phyloP scores from a whole-genome alignment of 2,329 filamentous ascomycete species.

The Pleomassaria siparia region DNA sequence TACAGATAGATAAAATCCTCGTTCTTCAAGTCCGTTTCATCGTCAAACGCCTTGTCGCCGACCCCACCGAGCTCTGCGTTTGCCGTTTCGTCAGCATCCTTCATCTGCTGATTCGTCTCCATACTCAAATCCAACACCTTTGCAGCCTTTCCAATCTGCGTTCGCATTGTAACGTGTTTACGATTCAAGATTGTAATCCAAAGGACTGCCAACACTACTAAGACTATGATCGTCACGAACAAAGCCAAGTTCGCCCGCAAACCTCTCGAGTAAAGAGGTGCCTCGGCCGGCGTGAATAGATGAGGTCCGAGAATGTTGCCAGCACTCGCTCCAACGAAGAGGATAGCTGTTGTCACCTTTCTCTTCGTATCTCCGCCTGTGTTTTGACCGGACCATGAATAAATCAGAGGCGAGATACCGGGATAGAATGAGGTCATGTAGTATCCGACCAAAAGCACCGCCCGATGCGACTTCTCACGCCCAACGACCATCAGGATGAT shows the following conservation, averaged over 20 bases:
- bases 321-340: constrained; percentile 66
- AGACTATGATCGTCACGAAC: constrained; percentile 60
- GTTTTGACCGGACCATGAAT: constrained; percentile 63
- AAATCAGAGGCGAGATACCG: constrained; percentile 62
- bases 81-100: constrained; percentile 31
- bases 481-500: constrained; percentile 56
- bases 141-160: constrained; percentile 61
- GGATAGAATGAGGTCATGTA: constrained; percentile 64
- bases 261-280: constrained; percentile 60
- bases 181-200: constrained; percentile 59
- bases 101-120: constrained; percentile 50
- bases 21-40: constrained; percentile 63
- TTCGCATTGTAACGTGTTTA: constrained; percentile 56
- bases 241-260: constrained; percentile 62
- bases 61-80: constrained; percentile 26
- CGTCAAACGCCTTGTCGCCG: constrained; percentile 57
- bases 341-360: constrained; percentile 64
- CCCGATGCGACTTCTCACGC: constrained; percentile 50
- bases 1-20: constrained; percentile 62
- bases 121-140: constrained; percentile 63
- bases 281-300: constrained; percentile 63
- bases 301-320: constrained; percentile 69
- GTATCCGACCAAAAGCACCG: constrained; percentile 58
- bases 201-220: constrained; percentile 49
- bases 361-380: constrained; percentile 71